Conservation (phyloP, 345 rosid genomes). For the Citrus cavaleriei region DNA sequence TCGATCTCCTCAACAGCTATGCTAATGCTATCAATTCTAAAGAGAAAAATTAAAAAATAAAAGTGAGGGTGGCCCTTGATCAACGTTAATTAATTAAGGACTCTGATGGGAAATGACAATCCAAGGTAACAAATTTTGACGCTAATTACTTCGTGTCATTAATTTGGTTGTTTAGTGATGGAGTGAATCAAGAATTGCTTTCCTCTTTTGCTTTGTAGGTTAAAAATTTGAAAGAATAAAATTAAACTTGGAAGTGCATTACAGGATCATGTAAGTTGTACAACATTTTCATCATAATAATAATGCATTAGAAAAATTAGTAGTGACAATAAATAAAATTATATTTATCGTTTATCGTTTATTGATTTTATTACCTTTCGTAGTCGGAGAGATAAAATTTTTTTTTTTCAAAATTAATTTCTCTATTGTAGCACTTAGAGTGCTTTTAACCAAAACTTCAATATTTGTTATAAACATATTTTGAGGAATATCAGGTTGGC, state of each 20-base stretch:
- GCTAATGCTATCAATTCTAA: background rate
- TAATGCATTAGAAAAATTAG: too few species aligned
- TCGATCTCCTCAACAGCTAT: background rate
- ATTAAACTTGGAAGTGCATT: too few species aligned
- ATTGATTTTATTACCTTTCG: too few species aligned
- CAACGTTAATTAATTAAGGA: background rate
- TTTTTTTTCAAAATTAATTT: background rate
- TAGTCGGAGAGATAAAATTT: too few species aligned
- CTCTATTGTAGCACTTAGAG: background rate
- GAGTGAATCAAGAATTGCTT: background rate
- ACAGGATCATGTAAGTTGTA: too few species aligned
- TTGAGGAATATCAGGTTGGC: background rate
- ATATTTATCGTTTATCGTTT: too few species aligned
- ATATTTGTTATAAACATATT: background rate
- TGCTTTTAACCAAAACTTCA: background rate
- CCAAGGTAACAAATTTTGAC: background rate
- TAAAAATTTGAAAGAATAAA: too few species aligned
- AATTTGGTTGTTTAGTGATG: background rate
- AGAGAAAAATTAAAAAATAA: background rate
- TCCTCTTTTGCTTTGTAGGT: too few species aligned
- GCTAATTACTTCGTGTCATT: background rate
- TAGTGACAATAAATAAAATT: too few species aligned
- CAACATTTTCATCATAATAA: too few species aligned
- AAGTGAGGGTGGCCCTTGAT: background rate
- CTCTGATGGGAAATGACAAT: conserved; percentile 14